phyloP scores from a whole-genome alignment of 176 grass and related monocot species.

The Pharus latifolius region DNA sequence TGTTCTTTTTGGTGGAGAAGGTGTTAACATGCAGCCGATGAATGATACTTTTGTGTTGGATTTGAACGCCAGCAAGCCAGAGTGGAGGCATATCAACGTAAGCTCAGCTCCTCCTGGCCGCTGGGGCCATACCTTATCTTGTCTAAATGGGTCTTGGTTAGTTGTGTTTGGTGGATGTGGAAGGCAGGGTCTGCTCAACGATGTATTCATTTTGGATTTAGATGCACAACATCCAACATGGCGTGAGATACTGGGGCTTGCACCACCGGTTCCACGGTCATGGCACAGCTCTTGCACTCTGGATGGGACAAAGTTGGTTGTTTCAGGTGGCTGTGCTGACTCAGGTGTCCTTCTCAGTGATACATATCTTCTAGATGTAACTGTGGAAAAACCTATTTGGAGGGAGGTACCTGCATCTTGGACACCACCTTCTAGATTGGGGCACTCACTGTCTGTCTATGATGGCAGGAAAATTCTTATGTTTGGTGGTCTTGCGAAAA shows the following conservation, averaged over 20 bases:
- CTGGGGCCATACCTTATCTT: conserved; percentile 84
- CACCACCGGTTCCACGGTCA: conserved; percentile 75
- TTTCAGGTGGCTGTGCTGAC: conserved; percentile 91
- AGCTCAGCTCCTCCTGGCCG: conserved; percentile 72
- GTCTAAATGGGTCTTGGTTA: conserved; percentile 84
- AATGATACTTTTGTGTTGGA: conserved; percentile 94
- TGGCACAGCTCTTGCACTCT: conserved; percentile 88
- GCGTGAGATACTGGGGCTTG: conserved; percentile 79
- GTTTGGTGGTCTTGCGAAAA: conserved; percentile 93
- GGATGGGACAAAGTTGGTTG: conserved; percentile 83
- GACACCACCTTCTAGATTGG: conserved; percentile 80
- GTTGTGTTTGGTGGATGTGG: conserved; percentile 89
- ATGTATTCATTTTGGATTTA: conserved; percentile 92
- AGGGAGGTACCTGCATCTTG: conserved; percentile 81
- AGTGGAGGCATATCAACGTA: conserved; percentile 84
- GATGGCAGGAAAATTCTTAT: conserved; percentile 72
- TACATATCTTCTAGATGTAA: conserved; percentile 78
- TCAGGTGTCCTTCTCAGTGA: conserved; percentile 89
- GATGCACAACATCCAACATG: conserved; percentile 83
- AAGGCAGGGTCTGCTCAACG: conserved; percentile 71
- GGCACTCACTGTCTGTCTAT: conserved; percentile 66
- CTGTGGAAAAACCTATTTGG: conserved; percentile 85
- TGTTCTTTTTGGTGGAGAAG: conserved; percentile 88
- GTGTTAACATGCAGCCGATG: conserved; percentile 97
- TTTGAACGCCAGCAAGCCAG: conserved; percentile 82